Evolutionary conservation across 2,329 filamentous ascomycete species (phyloP).

Genomic region (Orbilia brochopaga): DNA sequence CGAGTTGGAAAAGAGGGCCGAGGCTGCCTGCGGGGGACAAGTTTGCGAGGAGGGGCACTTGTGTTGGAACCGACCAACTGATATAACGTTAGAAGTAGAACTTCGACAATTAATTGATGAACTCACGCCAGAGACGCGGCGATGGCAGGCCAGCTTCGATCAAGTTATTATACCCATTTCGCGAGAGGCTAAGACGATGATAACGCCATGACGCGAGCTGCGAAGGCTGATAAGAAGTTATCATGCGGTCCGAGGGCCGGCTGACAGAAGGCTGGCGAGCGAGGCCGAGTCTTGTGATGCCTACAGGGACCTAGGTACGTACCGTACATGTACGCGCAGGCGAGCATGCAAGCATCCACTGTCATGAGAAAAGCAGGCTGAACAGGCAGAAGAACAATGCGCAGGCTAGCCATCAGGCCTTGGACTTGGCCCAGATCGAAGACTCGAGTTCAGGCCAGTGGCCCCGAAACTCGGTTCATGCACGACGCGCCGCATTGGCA

Average conservation of each 20-base stretch:
- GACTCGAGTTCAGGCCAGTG: not conserved
- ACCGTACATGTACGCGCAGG: not conserved
- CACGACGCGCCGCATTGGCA: not conserved
- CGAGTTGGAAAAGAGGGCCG: constrained; percentile 6
- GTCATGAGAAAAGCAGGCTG: not conserved
- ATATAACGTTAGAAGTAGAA: no score
- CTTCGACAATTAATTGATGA: not conserved
- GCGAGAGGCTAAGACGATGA: not conserved
- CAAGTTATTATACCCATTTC: constrained; percentile 3
- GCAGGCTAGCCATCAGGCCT: not conserved
- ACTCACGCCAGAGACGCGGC: not conserved
- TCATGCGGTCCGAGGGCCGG: constrained; percentile 5
- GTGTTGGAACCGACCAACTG: not conserved
- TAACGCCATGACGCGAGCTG: not conserved
- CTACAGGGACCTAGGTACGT: not conserved
- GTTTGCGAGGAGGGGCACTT: constrained; percentile 6
- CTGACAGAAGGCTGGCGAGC: constrained; percentile 20
- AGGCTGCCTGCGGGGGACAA: not conserved
- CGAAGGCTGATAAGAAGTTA: not conserved
- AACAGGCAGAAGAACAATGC: not conserved
- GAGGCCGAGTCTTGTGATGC: constrained; percentile 19
- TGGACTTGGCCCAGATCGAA: not conserved
- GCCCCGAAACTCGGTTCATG: not conserved
- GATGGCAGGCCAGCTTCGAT: not conserved
- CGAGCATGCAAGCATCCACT: not conserved